Base-by-base conservation (phyloP, 495 filamentous ascomycete species). In the Diplogelasinospora grovesii region DNA sequence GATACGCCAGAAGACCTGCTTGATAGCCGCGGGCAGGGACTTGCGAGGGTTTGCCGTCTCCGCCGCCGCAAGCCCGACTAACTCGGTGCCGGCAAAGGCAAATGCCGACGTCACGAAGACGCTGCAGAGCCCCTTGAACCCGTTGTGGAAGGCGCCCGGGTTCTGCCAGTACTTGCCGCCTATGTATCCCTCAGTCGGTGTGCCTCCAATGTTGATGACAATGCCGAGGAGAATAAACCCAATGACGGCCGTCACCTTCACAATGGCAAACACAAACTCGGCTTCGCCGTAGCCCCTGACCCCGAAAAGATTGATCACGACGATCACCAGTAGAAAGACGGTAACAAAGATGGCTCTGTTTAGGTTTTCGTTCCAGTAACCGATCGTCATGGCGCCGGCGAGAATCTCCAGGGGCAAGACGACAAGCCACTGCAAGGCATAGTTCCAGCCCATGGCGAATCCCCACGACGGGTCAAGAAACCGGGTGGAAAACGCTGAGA, bases 391-490 rank as follows among this genome's bases (percentile, higher is more conserved):
- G 11, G 89, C 82, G 18, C 89, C 90, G 2, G 90, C 82, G 44
- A 95, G 85, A 44, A 96, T 85, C 61, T 98, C 92, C 10, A 96
- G 66, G 0, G 90, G 92, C 10, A 98, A 64, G 0, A 90, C 82
- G 25, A 90, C 74, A 1, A 96, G 75, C 92, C 92, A 97, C 68
- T 96, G 89, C 56, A 98, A 54, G 3, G 86, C 89, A 59, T 98
- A 81, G 71, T 95, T 95, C 90, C 89, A 96, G 20, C 92, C 92
- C 87, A 95, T 95, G 26, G 92, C 90, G 57, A 96, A 97, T 3
- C 92, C 92, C 92, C 90, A 96, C 8, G 85, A 85, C 6, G 90
- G 90, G 51, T 96, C 89, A 18, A 96, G 51, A 61, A 96, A 97
- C 21, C 90, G 76, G 28, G 86, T 95, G 24, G 89, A 94, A 61